phyloP scores from a whole-genome alignment of 164 flowering plant species.

The Umbellularia californica region DNA sequence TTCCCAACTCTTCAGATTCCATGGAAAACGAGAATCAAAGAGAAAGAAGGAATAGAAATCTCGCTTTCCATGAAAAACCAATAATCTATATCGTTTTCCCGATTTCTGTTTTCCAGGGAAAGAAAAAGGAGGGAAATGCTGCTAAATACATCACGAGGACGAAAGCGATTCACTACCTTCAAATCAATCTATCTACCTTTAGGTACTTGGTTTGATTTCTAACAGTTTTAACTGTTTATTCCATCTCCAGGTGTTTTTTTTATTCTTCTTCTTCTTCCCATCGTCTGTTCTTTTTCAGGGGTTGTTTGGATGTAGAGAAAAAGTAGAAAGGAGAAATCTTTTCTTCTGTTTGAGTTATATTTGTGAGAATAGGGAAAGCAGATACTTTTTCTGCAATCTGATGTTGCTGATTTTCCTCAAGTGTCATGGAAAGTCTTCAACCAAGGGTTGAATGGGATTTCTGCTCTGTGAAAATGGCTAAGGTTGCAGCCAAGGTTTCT shows the following conservation, averaged over 20 bases:
- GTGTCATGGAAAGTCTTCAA: too few relatives aligned
- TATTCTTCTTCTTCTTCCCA: background rate
- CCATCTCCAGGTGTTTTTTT: background rate
- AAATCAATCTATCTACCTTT: conserved; percentile 55
- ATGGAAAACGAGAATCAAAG: background rate
- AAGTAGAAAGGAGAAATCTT: background rate
- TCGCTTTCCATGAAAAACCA: background rate
- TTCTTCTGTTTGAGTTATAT: background rate
- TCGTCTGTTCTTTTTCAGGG: background rate
- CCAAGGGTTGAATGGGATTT: too few relatives aligned
- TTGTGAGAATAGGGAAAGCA: too few relatives aligned
- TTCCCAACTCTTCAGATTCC: background rate
- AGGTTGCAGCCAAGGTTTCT: too few relatives aligned
- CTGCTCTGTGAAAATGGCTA: too few relatives aligned
- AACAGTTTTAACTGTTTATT: too few relatives aligned
- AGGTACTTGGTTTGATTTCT: conserved; percentile 35
- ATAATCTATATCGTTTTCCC: background rate
- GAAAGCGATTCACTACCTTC: conserved; percentile 66
- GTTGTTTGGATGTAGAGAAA: background rate
- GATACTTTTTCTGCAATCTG: too few relatives aligned
- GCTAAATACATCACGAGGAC: conserved; percentile 78
- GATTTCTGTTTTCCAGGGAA: conserved; percentile 45
- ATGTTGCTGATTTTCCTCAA: too few relatives aligned
- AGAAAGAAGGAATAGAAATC: background rate
- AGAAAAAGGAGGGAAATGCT: conserved; percentile 92